A percentile compares a stretch with the other conserved stretches of the same genome.
These are phyloP conservation scores for Trametes cingulata DNA, from an alignment of 768 basidiomycete species.

Conservation along the genomic window DNA sequence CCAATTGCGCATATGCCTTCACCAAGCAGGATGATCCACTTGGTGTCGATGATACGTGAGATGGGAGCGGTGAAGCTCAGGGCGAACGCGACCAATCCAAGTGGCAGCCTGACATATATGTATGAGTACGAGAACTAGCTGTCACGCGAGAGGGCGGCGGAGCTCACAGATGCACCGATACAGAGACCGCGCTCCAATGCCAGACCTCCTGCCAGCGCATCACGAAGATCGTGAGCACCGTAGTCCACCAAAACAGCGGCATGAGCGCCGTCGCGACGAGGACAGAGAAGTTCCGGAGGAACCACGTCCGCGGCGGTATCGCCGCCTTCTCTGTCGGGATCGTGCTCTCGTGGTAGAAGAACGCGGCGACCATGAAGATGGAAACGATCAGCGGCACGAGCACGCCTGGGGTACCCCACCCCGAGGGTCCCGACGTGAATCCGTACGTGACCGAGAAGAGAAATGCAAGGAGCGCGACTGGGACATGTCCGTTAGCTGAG, in stretches of 20 bases:
- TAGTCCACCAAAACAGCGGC: constrained; percentile 38
- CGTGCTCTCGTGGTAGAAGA: constrained; percentile 40
- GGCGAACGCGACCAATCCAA: constrained; percentile 37
- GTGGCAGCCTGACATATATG: constrained; percentile 31
- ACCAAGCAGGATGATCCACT: constrained; percentile 47
- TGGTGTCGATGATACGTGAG: constrained; percentile 34
- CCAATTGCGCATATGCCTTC: constrained; percentile 36
- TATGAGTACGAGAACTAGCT: neutral
- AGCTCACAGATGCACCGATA: constrained; percentile 35
- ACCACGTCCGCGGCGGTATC: constrained; percentile 36
- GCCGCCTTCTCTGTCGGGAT: constrained; percentile 37
- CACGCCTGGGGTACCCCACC: constrained; percentile 37
- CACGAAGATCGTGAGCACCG: constrained; percentile 32
- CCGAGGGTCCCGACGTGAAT: constrained; percentile 33
- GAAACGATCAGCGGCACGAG: constrained; percentile 43
- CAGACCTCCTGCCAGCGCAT: constrained; percentile 33
- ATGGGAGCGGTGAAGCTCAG: constrained; percentile 37
- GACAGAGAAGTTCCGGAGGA: constrained; percentile 37
- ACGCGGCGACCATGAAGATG: constrained; percentile 33
- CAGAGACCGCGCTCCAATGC: constrained; percentile 32
- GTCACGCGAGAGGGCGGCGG: neutral
- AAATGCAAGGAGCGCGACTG: constrained; percentile 33
- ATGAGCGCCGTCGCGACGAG: constrained; percentile 33
- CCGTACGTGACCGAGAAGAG: constrained; percentile 37
- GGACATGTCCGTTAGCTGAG: neutral